These are phyloP conservation scores for Pleurotus djamor DNA, from an alignment of 768 basidiomycete genomes.

Conservation along the genomic window DNA sequence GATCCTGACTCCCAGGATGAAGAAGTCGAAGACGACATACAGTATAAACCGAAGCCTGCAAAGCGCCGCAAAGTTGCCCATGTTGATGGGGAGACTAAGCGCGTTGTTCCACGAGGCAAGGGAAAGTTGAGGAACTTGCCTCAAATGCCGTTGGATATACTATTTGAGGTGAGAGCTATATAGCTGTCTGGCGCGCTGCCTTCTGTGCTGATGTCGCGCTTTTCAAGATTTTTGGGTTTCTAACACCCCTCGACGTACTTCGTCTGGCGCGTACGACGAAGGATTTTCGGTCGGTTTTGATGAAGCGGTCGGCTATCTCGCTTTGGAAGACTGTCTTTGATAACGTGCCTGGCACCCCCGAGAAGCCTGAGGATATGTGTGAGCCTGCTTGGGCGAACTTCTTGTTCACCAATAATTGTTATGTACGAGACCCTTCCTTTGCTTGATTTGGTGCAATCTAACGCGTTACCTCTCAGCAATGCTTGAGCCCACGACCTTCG, in stretches of 20 bases:
- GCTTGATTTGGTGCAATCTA: background rate
- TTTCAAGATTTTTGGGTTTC: slow-evolving; percentile 47
- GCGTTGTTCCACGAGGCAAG: too few species aligned
- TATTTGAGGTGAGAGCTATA: background rate
- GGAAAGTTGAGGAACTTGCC: too few species aligned
- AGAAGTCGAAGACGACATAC: too few species aligned
- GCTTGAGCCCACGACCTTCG: background rate
- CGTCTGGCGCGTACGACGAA: slow-evolving; percentile 48
- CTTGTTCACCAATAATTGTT: slow-evolving; percentile 49
- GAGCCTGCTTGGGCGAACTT: slow-evolving; percentile 53
- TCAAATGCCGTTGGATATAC: too few species aligned
- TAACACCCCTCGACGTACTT: slow-evolving; percentile 49
- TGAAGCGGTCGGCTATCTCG: slow-evolving; percentile 39
- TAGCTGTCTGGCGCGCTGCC: too few species aligned
- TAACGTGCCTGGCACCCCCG: slow-evolving; percentile 42
- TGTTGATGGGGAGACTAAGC: too few species aligned
- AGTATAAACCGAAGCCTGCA: too few species aligned
- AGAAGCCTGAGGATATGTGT: slow-evolving; percentile 43
- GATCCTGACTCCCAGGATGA: too few species aligned
- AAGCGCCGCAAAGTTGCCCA: too few species aligned
- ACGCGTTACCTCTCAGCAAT: background rate
- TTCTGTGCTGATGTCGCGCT: too few species aligned
- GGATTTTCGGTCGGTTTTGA: slow-evolving; percentile 44
- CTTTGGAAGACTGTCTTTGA: slow-evolving; percentile 47
- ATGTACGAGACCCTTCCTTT: slow-evolving; percentile 21